phyloP scores from a whole-genome alignment of 2,329 filamentous ascomycete species.

The Trichoderma sp. region DNA sequence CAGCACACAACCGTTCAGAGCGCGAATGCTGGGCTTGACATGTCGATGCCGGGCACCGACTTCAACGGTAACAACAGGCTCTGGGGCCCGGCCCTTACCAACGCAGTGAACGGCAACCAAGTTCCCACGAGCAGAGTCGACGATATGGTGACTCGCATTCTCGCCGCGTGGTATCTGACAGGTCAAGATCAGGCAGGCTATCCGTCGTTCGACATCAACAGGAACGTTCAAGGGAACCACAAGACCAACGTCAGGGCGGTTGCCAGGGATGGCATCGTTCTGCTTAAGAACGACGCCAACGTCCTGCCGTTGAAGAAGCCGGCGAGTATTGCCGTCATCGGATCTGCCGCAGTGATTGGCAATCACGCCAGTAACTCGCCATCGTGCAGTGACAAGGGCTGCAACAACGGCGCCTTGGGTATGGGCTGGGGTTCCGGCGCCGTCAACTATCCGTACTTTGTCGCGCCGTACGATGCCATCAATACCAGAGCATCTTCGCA shows the following conservation, averaged over 20 bases:
- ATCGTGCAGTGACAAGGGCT: constrained; percentile 60
- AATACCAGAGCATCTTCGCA: constrained; percentile 57
- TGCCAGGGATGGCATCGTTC: constrained; percentile 59
- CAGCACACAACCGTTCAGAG: constrained; percentile 27
- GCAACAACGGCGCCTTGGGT: constrained; percentile 63
- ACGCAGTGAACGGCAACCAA: constrained; percentile 59
- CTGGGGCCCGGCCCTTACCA: constrained; percentile 57
- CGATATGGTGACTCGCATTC: constrained; percentile 67
- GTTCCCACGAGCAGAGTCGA: constrained; percentile 63
- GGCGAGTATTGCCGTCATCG: constrained; percentile 61
- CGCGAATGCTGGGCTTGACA: constrained; percentile 25
- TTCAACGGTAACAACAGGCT: constrained; percentile 56
- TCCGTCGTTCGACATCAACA: constrained; percentile 57
- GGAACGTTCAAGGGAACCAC: constrained; percentile 61
- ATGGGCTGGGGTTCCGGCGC: constrained; percentile 70
- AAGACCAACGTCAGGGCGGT: constrained; percentile 63
- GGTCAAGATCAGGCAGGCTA: constrained; percentile 51
- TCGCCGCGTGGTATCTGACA: constrained; percentile 63
- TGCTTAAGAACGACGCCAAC: constrained; percentile 66
- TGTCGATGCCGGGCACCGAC: constrained; percentile 69
- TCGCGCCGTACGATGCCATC: constrained; percentile 67
- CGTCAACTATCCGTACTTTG: constrained; percentile 66
- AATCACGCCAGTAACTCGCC: constrained; percentile 61
- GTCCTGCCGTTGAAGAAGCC: constrained; percentile 60
- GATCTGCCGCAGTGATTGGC: constrained; percentile 63